A percentile compares a stretch with the other conserved stretches of the same genome.
phyloP scores from a whole-genome alignment of 2,329 filamentous ascomycete genomes.

The Hymenoscyphus scutula region DNA sequence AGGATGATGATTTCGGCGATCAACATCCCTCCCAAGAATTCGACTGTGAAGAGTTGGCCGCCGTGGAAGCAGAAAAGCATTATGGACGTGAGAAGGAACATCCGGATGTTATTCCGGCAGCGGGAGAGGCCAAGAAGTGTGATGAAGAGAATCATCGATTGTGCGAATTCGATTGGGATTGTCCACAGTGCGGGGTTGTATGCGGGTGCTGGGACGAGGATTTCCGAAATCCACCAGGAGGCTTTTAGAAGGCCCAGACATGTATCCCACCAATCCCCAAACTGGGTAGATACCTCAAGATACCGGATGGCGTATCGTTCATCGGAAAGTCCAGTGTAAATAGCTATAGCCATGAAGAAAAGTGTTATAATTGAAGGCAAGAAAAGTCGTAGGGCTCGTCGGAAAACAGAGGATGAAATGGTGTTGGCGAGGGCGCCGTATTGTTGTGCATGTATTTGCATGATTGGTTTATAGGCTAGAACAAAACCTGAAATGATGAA shows the following conservation, averaged over 20 bases:
- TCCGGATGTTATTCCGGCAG: conserved; percentile 26
- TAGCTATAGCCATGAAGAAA: conserved; percentile 43
- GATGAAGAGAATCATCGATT: conserved; percentile 34
- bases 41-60: conserved; percentile 34
- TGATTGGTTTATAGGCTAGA: conserved; percentile 45
- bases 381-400: conserved; percentile 47
- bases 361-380: conserved; percentile 45
- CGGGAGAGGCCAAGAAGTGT: conserved; percentile 30
- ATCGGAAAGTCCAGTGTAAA: conserved; percentile 47
- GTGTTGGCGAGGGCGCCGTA: conserved; percentile 40
- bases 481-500: conserved; percentile 52
- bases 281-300: conserved; percentile 40
- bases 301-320: conserved; percentile 42
- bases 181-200: conserved; percentile 37
- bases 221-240: conserved; percentile 27
- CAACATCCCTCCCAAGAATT: conserved; percentile 47
- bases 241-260: conserved; percentile 38
- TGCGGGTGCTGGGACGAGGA: conserved; percentile 18
- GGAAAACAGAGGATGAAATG: conserved; percentile 47
- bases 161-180: conserved; percentile 35
- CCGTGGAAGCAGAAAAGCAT: conserved; percentile 31
- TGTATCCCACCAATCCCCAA: conserved; percentile 41
- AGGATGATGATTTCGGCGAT: conserved; percentile 46
- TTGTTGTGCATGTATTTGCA: conserved; percentile 41
- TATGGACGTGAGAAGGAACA: conserved; percentile 27